Evolutionary conservation across 441 rosid species (phyloP), one percentile per base, ranked within the genome.

Genomic region (Arabidopsis lyrata): DNA sequence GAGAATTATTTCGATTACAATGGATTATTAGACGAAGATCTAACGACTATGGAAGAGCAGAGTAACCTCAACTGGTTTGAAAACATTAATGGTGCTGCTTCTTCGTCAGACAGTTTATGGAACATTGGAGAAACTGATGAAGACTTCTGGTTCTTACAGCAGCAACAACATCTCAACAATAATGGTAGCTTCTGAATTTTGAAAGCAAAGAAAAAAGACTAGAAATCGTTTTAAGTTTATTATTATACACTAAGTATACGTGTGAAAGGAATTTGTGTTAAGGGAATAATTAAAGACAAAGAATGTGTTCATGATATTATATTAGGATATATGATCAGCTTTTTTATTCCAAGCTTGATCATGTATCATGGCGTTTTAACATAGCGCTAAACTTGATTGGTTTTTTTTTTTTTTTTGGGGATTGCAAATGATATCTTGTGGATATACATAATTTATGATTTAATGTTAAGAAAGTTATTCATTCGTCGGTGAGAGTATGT

Each of bases 31-130:
- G 18, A 92, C 68, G 18, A 74, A 80, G 18, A 66, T 72, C 18
- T 77, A 45, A 42, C 60, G 11, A 85, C 76, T 27, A 38, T 79
- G 54, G 89, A 87, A 53, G 96, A 89, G 41, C 90, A 83, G 64
- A 77, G 62, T 75, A 84, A 66, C 58, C 56, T 58, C n/a, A 81
- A 71, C 8, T 89, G 95, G 91, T 3, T 86, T 70, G 88, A 85
- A 69, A 77, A 81, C 48, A 85, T 78, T 32, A 85, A 86, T 68
- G 79, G 82, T 27, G 69, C 24, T 66, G 29, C 70, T 58, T 71
- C 80, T 42, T 66, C 70, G 55, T 77, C 88, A 7, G 92, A 92
- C 87, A 86, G 75, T 76, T 69, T 89, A 59, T 92, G 90, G 90
- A 84, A 84, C 72, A 55, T 77, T 67, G 80, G 56, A 24, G 80